These are phyloP conservation scores for Phytophthora pisi DNA, from an alignment of 352 stramenopile species.

Conservation along the genomic window DNA sequence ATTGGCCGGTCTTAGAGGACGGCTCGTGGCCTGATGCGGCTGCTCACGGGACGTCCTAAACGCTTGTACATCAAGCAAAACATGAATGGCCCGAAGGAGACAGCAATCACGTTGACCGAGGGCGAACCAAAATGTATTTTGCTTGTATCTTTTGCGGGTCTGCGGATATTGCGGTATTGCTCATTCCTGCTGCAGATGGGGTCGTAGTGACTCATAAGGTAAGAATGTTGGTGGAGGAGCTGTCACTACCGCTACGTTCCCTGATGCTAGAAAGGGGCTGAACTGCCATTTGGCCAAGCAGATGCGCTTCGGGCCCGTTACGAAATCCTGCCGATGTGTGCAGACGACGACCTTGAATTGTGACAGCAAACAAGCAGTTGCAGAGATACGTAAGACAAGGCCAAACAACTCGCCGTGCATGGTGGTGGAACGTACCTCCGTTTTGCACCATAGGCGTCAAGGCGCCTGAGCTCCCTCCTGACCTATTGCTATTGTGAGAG, in stretches of 20 bases:
- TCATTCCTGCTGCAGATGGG: slow-evolving; percentile 2
- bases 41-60: slow-evolving; percentile 40
- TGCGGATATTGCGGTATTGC: slow-evolving; percentile 1
- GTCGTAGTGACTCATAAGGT: slow-evolving; percentile 47
- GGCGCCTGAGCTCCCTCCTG: not conserved
- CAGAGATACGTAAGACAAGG: not conserved
- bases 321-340: slow-evolving; percentile 64
- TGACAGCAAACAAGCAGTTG: slow-evolving; percentile 8
- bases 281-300: slow-evolving; percentile 44
- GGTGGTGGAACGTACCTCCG: slow-evolving; percentile 19
- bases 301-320: slow-evolving; percentile 47
- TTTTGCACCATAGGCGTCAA: slow-evolving; percentile 8
- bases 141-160: slow-evolving; percentile 45
- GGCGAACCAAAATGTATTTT: slow-evolving; percentile 65
- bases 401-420: not conserved
- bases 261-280: slow-evolving; percentile 33
- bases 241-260: slow-evolving; percentile 19
- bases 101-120: slow-evolving; percentile 29
- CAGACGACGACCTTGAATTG: slow-evolving; percentile 37
- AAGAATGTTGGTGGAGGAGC: slow-evolving; percentile 55
- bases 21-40: slow-evolving; percentile 65
- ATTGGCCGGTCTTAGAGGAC: slow-evolving; percentile 79
- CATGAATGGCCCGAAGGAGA: slow-evolving; percentile 31
- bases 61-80: slow-evolving; percentile 38
- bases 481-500: slow-evolving; percentile 14